Percentiles rank a stretch among this genome's conserved stretches.
Conservation (phyloP, 345 rosid genomes). For the Mangifera indica region DNA sequence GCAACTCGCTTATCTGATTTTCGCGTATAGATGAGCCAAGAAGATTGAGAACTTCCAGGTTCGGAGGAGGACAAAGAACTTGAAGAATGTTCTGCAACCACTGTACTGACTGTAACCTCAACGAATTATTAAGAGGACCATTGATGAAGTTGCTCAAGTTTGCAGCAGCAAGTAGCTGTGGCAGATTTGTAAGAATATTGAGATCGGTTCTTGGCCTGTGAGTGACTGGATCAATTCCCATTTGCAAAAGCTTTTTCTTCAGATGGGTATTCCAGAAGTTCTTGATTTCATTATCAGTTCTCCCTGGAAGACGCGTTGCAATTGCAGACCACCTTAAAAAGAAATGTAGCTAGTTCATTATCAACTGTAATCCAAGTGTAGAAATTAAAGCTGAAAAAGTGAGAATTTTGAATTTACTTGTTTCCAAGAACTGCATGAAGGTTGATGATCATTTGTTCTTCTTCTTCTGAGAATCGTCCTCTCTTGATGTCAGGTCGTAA, state of each 20-base stretch:
- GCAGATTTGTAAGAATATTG: conserved; percentile 48
- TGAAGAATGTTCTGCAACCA: conserved; percentile 48
- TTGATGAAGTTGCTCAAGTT: conserved; percentile 41
- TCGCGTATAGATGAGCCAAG: conserved; percentile 19
- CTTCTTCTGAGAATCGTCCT: conserved; percentile 69
- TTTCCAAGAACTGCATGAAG: conserved; percentile 72
- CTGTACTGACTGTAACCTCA: conserved; percentile 45
- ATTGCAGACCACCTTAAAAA: conserved; percentile 75
- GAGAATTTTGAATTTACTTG: conserved; percentile 36
- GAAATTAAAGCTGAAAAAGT: background rate
- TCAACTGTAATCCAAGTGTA: background rate
- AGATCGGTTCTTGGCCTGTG: conserved; percentile 73
- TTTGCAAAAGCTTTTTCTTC: conserved; percentile 72
- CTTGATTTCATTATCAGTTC: conserved; percentile 78
- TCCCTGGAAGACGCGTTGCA: conserved; percentile 68
- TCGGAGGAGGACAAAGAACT: conserved; percentile 24
- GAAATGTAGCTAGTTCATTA: background rate
- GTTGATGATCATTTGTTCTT: conserved; percentile 67
- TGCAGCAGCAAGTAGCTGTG: conserved; percentile 55
- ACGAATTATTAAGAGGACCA: conserved; percentile 32
- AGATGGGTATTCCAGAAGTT: conserved; percentile 84
- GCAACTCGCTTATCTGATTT: conserved; percentile 29
- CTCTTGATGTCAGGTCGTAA: conserved; percentile 78
- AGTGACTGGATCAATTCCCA: conserved; percentile 81
- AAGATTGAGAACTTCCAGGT: conserved; percentile 28